phyloP scores from a whole-genome alignment of 2,329 filamentous ascomycete species.

The Colletotrichum melonis region DNA sequence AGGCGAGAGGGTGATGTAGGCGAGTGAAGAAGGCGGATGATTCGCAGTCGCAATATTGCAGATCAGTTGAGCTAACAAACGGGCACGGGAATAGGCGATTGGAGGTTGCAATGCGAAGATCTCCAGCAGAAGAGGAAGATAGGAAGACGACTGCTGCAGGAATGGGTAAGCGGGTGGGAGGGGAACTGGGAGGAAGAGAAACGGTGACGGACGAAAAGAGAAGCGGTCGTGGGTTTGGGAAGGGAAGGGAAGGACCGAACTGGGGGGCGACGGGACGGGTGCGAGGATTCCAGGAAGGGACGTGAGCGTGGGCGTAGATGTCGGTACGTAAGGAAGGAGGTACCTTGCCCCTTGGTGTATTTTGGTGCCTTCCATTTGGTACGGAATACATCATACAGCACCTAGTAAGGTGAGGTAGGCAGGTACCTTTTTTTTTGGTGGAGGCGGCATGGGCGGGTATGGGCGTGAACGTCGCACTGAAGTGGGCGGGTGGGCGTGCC shows the following conservation, averaged over 20 bases:
- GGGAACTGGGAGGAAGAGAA: background rate
- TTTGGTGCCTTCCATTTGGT: no score
- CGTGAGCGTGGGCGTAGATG: conserved; percentile 9
- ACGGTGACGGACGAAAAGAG: conserved; percentile 19
- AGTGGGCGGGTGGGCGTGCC: background rate
- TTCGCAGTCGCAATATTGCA: background rate
- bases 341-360: background rate
- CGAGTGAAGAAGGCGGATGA: background rate
- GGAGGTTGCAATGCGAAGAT: background rate
- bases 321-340: background rate
- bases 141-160: background rate
- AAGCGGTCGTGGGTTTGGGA: conserved; percentile 25
- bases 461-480: background rate
- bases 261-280: conserved; percentile 25
- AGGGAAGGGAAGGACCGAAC: conserved; percentile 14
- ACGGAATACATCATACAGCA: no score
- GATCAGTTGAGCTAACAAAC: background rate
- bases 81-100: background rate
- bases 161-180: background rate
- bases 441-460: background rate
- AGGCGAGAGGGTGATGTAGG: conserved; percentile 1
- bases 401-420: background rate
- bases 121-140: background rate
- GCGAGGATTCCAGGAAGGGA: conserved; percentile 10
- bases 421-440: background rate